Conservation (phyloP, 208 protist species). For the Acanthamoeba quina region DNA sequence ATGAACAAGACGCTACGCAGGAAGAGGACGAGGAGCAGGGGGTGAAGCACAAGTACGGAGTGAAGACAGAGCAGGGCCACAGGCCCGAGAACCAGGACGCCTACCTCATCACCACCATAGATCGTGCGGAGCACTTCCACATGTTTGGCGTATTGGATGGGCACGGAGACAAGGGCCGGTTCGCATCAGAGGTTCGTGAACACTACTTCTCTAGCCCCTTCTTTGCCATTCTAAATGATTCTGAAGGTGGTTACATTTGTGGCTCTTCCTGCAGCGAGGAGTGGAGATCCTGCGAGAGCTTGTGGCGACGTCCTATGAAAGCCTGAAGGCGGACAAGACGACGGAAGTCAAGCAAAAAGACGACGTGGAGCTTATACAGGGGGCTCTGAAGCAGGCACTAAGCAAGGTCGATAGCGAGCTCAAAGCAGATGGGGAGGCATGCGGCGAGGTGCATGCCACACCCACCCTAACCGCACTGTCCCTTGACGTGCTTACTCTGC, state of each 20-base stretch:
- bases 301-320: not conserved
- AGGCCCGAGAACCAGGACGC: slow-evolving; percentile 19
- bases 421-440: not conserved
- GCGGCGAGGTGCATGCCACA: not conserved
- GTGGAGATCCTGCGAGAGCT: slow-evolving; percentile 19
- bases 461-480: not conserved
- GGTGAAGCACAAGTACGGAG: not conserved
- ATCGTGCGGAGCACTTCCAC: not conserved
- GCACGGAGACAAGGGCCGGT: slow-evolving; percentile 5
- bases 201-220: too few species aligned
- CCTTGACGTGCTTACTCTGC: not conserved
- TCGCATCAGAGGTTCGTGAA: not conserved
- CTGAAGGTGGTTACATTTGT: too few species aligned
- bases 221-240: too few species aligned
- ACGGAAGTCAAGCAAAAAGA: not conserved
- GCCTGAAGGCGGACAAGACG: not conserved
- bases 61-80: slow-evolving; percentile 14
- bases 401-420: not conserved
- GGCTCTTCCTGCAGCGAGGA: not conserved
- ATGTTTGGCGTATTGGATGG: slow-evolving; percentile 30
- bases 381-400: not conserved
- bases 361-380: not conserved
- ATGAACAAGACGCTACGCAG: not conserved
- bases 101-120: not conserved
- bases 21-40: not conserved